Evolutionary conservation across 495 filamentous ascomycete species (phyloP).

Genomic region (Bombardia bombarda): DNA sequence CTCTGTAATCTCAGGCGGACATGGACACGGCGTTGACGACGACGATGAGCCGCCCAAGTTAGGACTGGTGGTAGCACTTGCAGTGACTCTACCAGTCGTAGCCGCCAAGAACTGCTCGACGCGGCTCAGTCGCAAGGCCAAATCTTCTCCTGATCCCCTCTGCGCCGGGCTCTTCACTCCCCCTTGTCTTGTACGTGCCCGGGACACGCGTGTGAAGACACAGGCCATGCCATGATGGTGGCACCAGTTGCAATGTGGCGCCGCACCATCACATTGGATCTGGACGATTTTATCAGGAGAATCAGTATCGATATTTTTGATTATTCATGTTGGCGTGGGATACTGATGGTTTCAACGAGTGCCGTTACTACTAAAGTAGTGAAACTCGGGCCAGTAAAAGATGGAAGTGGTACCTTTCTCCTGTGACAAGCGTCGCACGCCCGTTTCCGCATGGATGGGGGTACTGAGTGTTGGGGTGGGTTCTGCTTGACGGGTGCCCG

Average conservation of each 20-base stretch:
- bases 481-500: too few species aligned
- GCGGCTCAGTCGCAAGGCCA: background rate
- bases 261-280: slow-evolving; percentile 45
- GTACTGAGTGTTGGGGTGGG: too few species aligned
- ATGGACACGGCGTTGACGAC: too few species aligned
- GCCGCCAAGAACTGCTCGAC: background rate
- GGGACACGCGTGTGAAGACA: slow-evolving; percentile 36
- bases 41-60: too few species aligned
- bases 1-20: too few species aligned
- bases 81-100: too few species aligned
- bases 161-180: background rate
- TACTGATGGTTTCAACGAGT: background rate
- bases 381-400: background rate
- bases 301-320: too few species aligned
- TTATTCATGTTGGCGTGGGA: too few species aligned
- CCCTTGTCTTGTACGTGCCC: too few species aligned
- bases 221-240: slow-evolving; percentile 42
- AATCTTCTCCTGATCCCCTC: background rate
- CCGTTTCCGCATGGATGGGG: slow-evolving; percentile 17
- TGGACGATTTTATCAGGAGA: too few species aligned
- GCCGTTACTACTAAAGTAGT: background rate
- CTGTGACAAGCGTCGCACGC: slow-evolving; percentile 46
- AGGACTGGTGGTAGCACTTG: too few species aligned
- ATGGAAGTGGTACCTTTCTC: slow-evolving; percentile 34
- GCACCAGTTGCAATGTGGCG: slow-evolving; percentile 43